Evolutionary conservation across 2,329 filamentous ascomycete genomes (phyloP), one percentile per base, ranked within the genome.

Genomic region (Neophaeococcomyces mojaviensis): DNA sequence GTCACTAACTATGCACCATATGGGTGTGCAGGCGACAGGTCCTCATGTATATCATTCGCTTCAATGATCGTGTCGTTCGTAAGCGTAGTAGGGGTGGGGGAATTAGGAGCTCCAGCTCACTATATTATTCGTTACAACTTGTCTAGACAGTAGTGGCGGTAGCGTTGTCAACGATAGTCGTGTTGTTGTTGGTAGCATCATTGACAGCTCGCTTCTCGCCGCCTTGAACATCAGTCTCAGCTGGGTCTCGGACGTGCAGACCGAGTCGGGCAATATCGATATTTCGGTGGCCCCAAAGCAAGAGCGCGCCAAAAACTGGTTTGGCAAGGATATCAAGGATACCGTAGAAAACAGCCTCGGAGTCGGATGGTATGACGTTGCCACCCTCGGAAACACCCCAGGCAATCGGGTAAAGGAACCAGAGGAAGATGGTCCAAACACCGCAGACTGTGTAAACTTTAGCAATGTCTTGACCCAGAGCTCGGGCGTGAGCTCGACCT

Each of bases 331-430:
- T 62, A 38, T 49, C 47, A 0, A 86, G 69, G 2, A 84, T 65
- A 34, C 81, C 79, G 58, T 86, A 86, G 59, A 85, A 84, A 48
- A 83, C 65, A 9, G 79, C 78, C 58, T 86, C 82, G 0, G 76
- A 77, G 57, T 86, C 81, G 0, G 79, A 76, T 2, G 79, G 64
- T 41, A 84, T 82, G 51, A 82, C 63, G 54, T 84, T 84, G 9
- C 78, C 80, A 26, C 79, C 80, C 61, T 84, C 80, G 35, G 64
- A 70, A 2, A 83, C 56, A 46, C 78, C 80, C 78, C 80, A 84
- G 18, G 74, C 72, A 49, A 82, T 72, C 0, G 81, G 81, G 61
- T 84, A 84, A 20, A 81, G 57, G 52, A 78, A 75, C 80, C 79
- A 83, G 26, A 84, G 64, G 55, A 78, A 64, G 18, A 77, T 62